Conservation (phyloP, 495 filamentous ascomycete species). For the Aspergillus baeticus region DNA sequence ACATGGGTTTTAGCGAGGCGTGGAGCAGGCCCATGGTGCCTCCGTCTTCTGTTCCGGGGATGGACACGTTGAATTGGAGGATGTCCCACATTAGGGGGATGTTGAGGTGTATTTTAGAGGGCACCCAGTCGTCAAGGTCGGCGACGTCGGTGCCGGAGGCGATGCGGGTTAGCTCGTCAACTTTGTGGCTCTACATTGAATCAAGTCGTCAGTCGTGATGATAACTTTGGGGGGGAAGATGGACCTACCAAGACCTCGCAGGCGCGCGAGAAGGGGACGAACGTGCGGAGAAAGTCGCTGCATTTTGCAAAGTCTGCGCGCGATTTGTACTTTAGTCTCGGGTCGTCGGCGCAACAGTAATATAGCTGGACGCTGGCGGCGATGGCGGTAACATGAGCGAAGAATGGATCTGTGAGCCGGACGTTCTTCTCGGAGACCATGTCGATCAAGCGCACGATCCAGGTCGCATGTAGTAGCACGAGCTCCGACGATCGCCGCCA, state of each 20-base stretch:
- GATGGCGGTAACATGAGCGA: constrained; percentile 43
- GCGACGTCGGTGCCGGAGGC: constrained; percentile 43
- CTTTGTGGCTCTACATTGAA: constrained; percentile 33
- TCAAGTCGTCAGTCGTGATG: too few species aligned
- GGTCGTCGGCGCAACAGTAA: constrained; percentile 44
- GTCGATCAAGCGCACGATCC: constrained; percentile 49
- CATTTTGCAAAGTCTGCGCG: constrained; percentile 46
- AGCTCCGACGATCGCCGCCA: constrained; percentile 47
- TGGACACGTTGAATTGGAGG: constrained; percentile 39
- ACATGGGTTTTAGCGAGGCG: constrained; percentile 29
- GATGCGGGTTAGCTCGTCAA: constrained; percentile 42
- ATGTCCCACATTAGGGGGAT: constrained; percentile 52
- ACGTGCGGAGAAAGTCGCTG: constrained; percentile 40
- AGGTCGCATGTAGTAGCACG: constrained; percentile 44
- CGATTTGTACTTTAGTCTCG: constrained; percentile 44
- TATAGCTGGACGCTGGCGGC: constrained; percentile 47
- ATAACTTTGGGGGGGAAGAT: too few species aligned
- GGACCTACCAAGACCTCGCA: constrained; percentile 38
- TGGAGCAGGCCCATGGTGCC: constrained; percentile 36
- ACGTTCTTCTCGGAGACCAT: constrained; percentile 48
- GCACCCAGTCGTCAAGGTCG: constrained; percentile 42
- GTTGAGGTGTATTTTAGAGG: constrained; percentile 47
- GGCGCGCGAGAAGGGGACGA: constrained; percentile 38
- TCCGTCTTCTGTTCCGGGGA: constrained; percentile 20
- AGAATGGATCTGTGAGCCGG: constrained; percentile 44